Evolutionary conservation across 257 asterid genomes (phyloP), one percentile per base, ranked within the genome.

Genomic region (Capsicum baccatum): DNA sequence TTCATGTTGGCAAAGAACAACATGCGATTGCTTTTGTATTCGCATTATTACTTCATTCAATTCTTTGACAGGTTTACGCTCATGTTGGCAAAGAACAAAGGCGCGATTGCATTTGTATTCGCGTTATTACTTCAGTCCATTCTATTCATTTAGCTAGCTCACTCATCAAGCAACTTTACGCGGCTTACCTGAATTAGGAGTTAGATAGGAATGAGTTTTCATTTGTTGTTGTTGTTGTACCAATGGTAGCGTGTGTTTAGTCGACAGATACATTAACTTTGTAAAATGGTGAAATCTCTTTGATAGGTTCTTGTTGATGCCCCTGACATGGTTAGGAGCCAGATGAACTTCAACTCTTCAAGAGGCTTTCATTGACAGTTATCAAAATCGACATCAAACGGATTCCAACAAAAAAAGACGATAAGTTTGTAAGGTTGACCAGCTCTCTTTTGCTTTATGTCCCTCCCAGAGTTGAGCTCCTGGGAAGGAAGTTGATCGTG

Each of bases 1-100:
- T 37, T 86, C 44, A 86, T 86, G 88, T 67, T 86, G 88, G 88
- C 88, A 58, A 86, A 86, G 58, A 86, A 83, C 86, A 86, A 86
- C 86, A 86, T 86, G 17, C 10, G 84, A 19, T 68, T 79, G 8
- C 81, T 6, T 48, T 19, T 12, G 8, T 1, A 74, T 50, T 74
- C 17, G 6, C 8, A 33, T 2, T 35, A 1, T 39, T 19, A 26
- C 64, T 54, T 52, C 9, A 26, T 78, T 44, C 9, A n/a, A 0
- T 47, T 42, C 50, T 26, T 26, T 26, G 33, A 26, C 33, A 26
- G 1, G 33, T 26, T 26, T 26, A 26, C 33, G 33, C 33, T 26
- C 33, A 26, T 26, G 33, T 1, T 26, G 33, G 33, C 33, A 26
- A 26, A 26, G 33, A 26, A 26, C 33, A 26, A 26, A 26, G 33